phyloP scores from a whole-genome alignment of 768 basidiomycete genomes.

The Podaxis pistillaris region DNA sequence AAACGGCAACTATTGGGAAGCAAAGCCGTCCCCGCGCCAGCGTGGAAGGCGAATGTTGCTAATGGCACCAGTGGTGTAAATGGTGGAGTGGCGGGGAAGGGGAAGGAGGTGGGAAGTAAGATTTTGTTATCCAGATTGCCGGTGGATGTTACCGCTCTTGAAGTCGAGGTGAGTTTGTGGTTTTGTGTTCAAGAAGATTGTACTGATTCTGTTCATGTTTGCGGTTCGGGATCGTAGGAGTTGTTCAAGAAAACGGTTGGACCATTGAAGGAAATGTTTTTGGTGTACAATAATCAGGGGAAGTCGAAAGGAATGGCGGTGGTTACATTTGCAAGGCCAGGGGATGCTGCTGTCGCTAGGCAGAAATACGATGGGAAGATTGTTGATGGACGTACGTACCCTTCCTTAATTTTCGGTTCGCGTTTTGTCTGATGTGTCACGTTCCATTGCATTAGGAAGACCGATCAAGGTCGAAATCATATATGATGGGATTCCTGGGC shows the following conservation, averaged over 20 bases:
- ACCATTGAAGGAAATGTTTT: conserved; percentile 64
- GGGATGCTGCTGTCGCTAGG: conserved; percentile 62
- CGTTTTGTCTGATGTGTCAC: neutral
- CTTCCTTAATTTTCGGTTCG: neutral
- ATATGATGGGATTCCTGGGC: conserved; percentile 36
- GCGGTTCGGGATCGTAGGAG: conserved; percentile 41
- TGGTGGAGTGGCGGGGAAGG: conserved; percentile 26
- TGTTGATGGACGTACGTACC: conserved; percentile 57
- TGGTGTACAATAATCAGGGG: conserved; percentile 75
- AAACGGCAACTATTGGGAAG: conserved; percentile 62
- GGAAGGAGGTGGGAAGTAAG: conserved; percentile 53
- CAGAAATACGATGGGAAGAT: conserved; percentile 75
- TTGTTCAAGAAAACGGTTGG: conserved; percentile 77
- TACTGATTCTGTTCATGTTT: neutral
- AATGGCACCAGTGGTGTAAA: conserved; percentile 10
- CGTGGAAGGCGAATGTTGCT: conserved; percentile 48
- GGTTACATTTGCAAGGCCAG: conserved; percentile 60
- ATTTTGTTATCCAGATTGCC: conserved; percentile 68
- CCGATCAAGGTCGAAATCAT: conserved; percentile 68
- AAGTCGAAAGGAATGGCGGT: conserved; percentile 81
- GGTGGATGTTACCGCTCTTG: conserved; percentile 63
- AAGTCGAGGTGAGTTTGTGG: conserved; percentile 55
- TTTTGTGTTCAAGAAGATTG: neutral
- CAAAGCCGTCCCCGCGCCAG: conserved; percentile 54
- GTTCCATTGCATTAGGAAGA: conserved; percentile 41